phyloP scores from a whole-genome alignment of 495 filamentous ascomycete genomes.

The Penicillium desertorum region DNA sequence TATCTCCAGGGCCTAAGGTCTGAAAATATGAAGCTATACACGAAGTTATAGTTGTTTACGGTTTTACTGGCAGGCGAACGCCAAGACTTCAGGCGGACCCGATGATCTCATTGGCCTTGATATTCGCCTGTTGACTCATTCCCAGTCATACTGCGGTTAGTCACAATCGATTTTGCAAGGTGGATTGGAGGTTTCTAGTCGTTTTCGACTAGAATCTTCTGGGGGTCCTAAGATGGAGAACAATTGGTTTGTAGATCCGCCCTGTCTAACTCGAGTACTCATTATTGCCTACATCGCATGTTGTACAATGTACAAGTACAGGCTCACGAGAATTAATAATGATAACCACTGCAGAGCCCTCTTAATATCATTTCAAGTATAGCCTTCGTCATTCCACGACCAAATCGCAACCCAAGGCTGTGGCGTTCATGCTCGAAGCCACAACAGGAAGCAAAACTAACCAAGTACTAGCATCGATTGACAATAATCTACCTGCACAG shows the following conservation, averaged over 20 bases:
- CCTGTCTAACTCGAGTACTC: not conserved
- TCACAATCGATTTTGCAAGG: not conserved
- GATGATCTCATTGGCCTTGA: slow-evolving; percentile 11
- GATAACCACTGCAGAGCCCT: not conserved
- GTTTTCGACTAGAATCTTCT: not conserved
- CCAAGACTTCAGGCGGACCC: slow-evolving; percentile 10
- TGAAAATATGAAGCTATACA: slow-evolving; percentile 6
- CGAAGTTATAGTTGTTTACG: slow-evolving; percentile 12
- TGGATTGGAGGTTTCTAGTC: not conserved
- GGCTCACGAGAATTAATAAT: not conserved
- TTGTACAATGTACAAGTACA: not conserved
- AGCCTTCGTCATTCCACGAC: not conserved
- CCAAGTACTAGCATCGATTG: not conserved
- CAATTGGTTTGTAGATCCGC: not conserved
- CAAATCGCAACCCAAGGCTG: not conserved
- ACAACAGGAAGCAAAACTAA: not conserved
- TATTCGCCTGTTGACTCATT: slow-evolving; percentile 2
- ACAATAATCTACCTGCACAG: not conserved
- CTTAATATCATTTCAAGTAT: not conserved
- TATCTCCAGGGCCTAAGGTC: not conserved
- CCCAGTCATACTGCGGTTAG: not conserved
- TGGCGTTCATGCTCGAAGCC: not conserved
- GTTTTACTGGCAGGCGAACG: not conserved
- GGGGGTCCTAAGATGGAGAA: not conserved
- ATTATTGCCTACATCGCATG: not conserved